Evolutionary conservation across 148 eudicot species (phyloP).

Genomic region (Vaccinium vitisidaea): DNA sequence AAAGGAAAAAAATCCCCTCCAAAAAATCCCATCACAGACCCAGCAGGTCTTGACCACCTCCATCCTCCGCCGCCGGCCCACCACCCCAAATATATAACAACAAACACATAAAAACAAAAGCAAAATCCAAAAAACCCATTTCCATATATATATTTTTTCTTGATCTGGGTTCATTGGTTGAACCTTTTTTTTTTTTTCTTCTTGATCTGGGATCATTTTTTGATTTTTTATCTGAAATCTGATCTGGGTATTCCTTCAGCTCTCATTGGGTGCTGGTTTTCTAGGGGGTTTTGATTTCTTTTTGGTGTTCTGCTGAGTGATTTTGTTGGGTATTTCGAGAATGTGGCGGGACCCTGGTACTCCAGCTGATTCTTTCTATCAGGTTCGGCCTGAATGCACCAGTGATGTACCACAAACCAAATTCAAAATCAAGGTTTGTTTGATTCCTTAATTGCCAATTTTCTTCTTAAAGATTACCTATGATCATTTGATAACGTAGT

Average conservation of each 20-base stretch:
- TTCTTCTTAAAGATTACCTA: background rate
- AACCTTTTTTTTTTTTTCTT: background rate
- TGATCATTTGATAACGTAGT: background rate
- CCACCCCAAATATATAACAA: background rate
- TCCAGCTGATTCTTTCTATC: slow-evolving; percentile 77
- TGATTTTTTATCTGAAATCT: background rate
- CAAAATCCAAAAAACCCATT: background rate
- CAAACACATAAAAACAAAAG: background rate
- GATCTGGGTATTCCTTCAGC: slow-evolving; percentile 13
- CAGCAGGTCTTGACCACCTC: background rate
- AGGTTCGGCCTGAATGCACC: slow-evolving; percentile 70
- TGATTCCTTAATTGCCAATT: background rate
- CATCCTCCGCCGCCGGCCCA: background rate
- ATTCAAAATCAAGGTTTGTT: slow-evolving; percentile 79
- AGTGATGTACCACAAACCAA: slow-evolving; percentile 75
- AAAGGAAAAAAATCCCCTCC: too few relatives aligned
- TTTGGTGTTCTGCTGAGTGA: slow-evolving; percentile 1
- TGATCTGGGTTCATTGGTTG: slow-evolving; percentile 19
- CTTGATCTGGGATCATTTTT: slow-evolving; percentile 3
- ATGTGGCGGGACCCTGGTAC: slow-evolving; percentile 74
- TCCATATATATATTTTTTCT: background rate
- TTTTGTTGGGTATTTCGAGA: slow-evolving; percentile 23
- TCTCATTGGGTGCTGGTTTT: slow-evolving; percentile 13
- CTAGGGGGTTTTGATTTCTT: slow-evolving; percentile 17
- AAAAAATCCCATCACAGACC: background rate